phyloP scores from a whole-genome alignment of 139 green algal species.

The Diplosphaera chodatii region DNA sequence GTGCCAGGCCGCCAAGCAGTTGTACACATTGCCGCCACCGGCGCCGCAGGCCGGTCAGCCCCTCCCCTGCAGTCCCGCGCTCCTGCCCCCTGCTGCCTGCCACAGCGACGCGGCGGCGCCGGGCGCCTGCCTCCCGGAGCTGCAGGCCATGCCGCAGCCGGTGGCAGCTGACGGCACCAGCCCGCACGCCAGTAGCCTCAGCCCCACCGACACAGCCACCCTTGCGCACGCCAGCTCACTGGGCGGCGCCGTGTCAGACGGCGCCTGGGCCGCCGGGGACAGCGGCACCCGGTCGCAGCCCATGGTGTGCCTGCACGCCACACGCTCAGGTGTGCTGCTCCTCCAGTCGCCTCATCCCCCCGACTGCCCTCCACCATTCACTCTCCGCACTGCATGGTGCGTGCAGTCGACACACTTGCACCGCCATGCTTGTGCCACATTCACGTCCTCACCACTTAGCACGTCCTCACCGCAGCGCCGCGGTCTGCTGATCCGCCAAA shows the following conservation, averaged over 20 bases:
- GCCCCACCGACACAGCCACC: not conserved
- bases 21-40: too few species aligned
- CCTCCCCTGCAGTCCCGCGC: too few species aligned
- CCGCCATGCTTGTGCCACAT: too few species aligned
- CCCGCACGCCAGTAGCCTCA: not conserved
- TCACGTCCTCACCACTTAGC: too few species aligned
- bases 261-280: not conserved
- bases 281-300: not conserved
- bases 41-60: too few species aligned
- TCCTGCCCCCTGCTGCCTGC: too few species aligned
- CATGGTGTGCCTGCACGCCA: not conserved
- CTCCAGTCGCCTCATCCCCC: not conserved
- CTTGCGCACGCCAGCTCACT: not conserved
- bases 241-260: too few species aligned
- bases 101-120: not conserved
- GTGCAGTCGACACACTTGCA: too few species aligned
- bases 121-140: not conserved
- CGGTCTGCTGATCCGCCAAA: conserved; percentile 14
- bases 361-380: too few species aligned
- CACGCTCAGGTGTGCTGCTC: not conserved
- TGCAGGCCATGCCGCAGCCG: not conserved
- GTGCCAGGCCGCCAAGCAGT: too few species aligned
- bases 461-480: not conserved
- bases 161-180: too few species aligned
- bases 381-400: too few species aligned